Base-by-base conservation (phyloP, 1,139 yeast genomes). In the Geotrichum bryndzae region DNA sequence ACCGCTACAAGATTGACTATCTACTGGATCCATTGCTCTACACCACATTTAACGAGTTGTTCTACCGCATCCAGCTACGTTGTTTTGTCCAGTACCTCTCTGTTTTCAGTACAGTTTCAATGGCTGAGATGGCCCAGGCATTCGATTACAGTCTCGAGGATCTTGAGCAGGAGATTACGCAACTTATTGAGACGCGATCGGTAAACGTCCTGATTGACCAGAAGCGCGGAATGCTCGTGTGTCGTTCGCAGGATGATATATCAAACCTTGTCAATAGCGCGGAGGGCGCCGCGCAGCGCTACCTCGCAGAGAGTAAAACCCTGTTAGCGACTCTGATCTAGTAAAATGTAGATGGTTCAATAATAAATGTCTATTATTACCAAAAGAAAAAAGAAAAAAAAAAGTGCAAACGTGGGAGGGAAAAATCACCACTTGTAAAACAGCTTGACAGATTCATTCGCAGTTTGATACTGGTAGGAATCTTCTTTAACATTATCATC, bases 381-480 rank as follows among this genome's bases (percentile, higher is more conserved):
- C 18, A 38, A 38, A 5, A 38, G 5, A 41, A 41, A 3, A 41
- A 41, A 41, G 15, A 15, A 11, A 41, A 18, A 41, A 41, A 41
- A 41, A n/a, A 41, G 18, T n/a, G 8, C n/a, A n/a, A 41, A 8
- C 1, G 33, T 29, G 33, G 8, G 7, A 1, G 13, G 18, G 22
- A n/a, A 5, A 41, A 41, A 41, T 41, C 48, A 41, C 48, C 51
- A 79, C 62, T 80, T 74, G 66, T 76, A 78, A 63, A 79, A 79
- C 25, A 80, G 64, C 66, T 73, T 66, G 52, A 67, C 67, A 10
- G 64, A 48, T 31, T 65, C 67, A 11, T 87, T 92, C 69, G 83
- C 86, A 15, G 84, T 76, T 62, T 83, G 75, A 70, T 84, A 89
- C 31, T 87, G 77, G 69, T 86, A 88, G 66, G 87, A 90, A 64